Base-by-base conservation (phyloP, 2,329 filamentous ascomycete species). In the Beauveria sp. region DNA sequence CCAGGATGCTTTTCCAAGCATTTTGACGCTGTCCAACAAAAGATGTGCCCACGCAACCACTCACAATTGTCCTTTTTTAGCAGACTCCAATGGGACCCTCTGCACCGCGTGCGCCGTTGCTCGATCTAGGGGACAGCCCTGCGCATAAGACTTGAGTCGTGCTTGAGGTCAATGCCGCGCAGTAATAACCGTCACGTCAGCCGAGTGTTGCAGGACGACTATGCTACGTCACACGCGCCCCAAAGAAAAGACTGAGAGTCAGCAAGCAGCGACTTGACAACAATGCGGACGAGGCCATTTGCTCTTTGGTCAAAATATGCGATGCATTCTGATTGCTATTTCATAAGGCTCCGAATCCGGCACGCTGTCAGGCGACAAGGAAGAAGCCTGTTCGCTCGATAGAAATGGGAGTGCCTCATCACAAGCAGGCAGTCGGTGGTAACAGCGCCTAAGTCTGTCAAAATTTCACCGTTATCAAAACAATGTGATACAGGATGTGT, bases 21-120 rank as follows among this genome's bases (percentile, higher is more conserved):
- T 52, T 26, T 12, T 42, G 18, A 49, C 9, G 14, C 52, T 66
- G 14, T 67, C 70, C 8, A 72, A 72, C 66, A 71, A 70, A 57
- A 66, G 60, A 50, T 72, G 70, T 56, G 69, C 68, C 18, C 70
- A 72, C 50, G 59, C 64, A 12, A 43, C 62, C 20, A 69, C 67
- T 12, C 70, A 72, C 49, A 45, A 65, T 16, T 72, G 70, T 56
- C 67, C 68, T 4, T 68, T 65, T 48, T 63, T 72, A 16, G 66
- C 68, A 9, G 70, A 72, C 62, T 71, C 69, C 51, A 70, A 69
- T 43, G 63, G 64, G 12, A 63, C 54, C 5, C 63, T 72, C 10
- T 72, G 70, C 63, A 61, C 58, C 18, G 64, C 65, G 18, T 72
- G 70, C 59, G 62, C 69, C 18, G 34, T 62, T 38, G 67, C 68